Evolutionary conservation across 2,329 filamentous ascomycete genomes (phyloP).

Genomic region (Fusarium concolor): DNA sequence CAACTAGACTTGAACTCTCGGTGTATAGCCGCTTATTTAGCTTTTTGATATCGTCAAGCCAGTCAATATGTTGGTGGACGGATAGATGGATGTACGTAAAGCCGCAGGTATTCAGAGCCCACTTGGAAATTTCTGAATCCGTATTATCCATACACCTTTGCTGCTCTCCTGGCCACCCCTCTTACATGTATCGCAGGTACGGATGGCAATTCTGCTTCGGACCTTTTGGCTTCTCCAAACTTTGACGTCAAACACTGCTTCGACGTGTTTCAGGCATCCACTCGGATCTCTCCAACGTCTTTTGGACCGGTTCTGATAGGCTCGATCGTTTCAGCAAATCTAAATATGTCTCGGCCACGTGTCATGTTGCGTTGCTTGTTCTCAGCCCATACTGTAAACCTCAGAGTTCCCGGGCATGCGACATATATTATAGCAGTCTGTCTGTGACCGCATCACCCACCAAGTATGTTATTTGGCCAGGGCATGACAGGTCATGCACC

Average conservation of each 20-base stretch:
- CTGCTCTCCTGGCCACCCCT: neutral
- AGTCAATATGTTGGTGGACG: neutral
- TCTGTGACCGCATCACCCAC: constrained; percentile 1
- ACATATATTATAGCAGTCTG: constrained; percentile 24
- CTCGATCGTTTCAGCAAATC: constrained; percentile 18
- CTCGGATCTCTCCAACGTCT: constrained; percentile 27
- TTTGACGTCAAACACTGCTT: constrained; percentile 26
- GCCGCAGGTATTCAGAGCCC: neutral
- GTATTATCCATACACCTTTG: constrained; percentile 5
- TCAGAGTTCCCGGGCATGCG: constrained; percentile 16
- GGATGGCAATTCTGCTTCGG: too few species aligned
- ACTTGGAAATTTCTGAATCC: constrained; percentile 9
- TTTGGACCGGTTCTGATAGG: constrained; percentile 21
- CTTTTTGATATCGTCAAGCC: neutral
- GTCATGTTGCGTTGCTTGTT: constrained; percentile 17
- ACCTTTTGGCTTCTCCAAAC: neutral
- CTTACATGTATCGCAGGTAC: too few species aligned
- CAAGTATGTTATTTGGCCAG: neutral
- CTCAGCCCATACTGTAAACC: constrained; percentile 23
- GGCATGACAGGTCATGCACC: constrained; percentile 24
- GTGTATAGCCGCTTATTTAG: constrained; percentile 22
- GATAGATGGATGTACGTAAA: neutral
- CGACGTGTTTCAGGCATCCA: constrained; percentile 27
- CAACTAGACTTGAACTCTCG: neutral
- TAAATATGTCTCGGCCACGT: constrained; percentile 35